Base-by-base conservation (phyloP, 352 stramenopile genomes). In the Hyaloperonospora brassicae region DNA sequence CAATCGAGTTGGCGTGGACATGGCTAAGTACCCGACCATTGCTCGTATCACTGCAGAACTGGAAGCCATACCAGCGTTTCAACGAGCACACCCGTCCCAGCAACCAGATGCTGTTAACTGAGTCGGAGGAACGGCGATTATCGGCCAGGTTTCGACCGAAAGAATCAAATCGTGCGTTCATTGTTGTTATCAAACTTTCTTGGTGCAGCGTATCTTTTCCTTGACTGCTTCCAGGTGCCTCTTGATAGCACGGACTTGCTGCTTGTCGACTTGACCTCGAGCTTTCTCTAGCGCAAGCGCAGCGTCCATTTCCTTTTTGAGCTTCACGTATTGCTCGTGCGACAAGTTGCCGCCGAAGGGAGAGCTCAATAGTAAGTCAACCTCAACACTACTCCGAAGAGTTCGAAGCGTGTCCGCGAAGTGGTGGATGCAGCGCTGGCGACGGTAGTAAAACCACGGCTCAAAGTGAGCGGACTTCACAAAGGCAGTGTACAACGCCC, bases 21-120 rank as follows among this genome's bases (percentile, higher is more conserved):
- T 97, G 66, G 53, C 66, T 36, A 76, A 85, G 52, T 97, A 87
- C 68, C 92, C 90, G 41, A 87, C 58, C n/a, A 89, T 97, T 64
- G 48, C 74, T 47, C 73, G 76, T 25, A 81, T 98, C 39, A 68
- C 91, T 27, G 64, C 68, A 8, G 63, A 60, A 13, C 74, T 95
- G 31, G 62, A 76, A 40, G 50, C 73, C 23, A 59, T 97, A 27
- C 68, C 73, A 2, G 95, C 77, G 47, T 97, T 98, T 68, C 54
- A 89, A 38, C 68, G 68, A 14, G 70, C 81, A 7, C 85, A 96
- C 47, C 84, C 89, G 22, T 86, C 83, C 23, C 52, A 79, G 36
- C 84, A 96, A 61, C 81, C 84, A 11, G 88, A 96, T 50, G 60
- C 63, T 31, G 47, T 64, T 31, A 61, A 66, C 21, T 72, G 58